Conservation (phyloP, 2,329 filamentous ascomycete genomes). For the Penicillium occitanis region DNA sequence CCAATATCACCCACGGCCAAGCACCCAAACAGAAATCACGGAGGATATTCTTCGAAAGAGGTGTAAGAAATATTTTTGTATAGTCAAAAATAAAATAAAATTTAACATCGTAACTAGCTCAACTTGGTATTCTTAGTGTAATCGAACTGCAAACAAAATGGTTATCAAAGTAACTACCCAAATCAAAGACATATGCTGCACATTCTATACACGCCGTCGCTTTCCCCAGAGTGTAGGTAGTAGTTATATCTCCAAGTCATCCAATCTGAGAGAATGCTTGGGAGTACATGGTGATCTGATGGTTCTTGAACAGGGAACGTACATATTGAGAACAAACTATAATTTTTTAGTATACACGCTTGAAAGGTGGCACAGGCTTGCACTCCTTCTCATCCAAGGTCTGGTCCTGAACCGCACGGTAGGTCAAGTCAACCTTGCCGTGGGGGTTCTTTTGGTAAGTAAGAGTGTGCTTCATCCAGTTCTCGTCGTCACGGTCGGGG, state of each 20-base stretch:
- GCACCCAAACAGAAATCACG: neutral
- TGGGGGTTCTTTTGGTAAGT: constrained; percentile 94
- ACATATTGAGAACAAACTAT: constrained; percentile 10
- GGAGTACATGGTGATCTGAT: neutral
- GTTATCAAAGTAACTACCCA: constrained; percentile 13
- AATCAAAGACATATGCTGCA: constrained; percentile 18
- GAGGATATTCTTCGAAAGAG: neutral
- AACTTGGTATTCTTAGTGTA: neutral
- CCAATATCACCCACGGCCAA: neutral
- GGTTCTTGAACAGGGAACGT: constrained; percentile 5
- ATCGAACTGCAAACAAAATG: constrained; percentile 5
- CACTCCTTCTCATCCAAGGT: constrained; percentile 96
- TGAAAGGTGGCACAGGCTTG: constrained; percentile 94
- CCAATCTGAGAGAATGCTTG: constrained; percentile 3
- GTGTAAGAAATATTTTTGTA: neutral
- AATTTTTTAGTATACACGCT: constrained; percentile 57
- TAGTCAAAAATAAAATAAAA: neutral
- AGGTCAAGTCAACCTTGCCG: constrained; percentile 78
- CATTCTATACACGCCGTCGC: constrained; percentile 16
- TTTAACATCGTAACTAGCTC: neutral
- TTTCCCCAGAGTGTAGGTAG: constrained; percentile 4
- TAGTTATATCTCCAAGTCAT: constrained; percentile 4
- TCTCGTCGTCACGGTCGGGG: constrained; percentile 89
- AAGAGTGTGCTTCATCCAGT: constrained; percentile 99
- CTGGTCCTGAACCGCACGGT: constrained; percentile 76